Evolutionary conservation across 225 moss, liverwort and hornwort species (phyloP), one percentile per base, ranked within the genome.

Genomic region (Bryum argenteum): DNA sequence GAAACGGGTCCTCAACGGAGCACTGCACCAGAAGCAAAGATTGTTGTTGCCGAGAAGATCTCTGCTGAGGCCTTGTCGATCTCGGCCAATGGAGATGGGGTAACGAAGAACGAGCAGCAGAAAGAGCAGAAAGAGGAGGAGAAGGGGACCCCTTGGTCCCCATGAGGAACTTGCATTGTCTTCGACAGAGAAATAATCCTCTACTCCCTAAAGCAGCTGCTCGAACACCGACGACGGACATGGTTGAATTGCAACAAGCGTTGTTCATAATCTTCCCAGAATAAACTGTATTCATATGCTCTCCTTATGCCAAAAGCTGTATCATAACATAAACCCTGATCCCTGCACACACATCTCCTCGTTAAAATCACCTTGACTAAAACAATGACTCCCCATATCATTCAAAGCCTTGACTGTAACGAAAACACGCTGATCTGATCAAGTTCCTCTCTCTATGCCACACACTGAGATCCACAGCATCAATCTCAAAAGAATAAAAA

Each of bases 121-220:
- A 68, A 39, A 65, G 72, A 66, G 77, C 65, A 61, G 77, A 41
- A 54, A 75, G 72, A 57, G 74, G 72, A 57, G 74, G 77, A 65
- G 66, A 58, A 11, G 79, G 68, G 3, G 69, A 73, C 26, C 73
- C 77, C 68, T 71, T 77, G 45, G 72, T 51, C 67, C 77, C 74
- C 61, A 77, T 42, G 5, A 79, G 66, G 16, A 78, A 63, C 51
- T 62, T 79, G 72, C 82, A 82, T 79, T 84, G 81, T 58, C 75
- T 61, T 65, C 77, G 81, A 77, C 77, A 81, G 39, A 77, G 71
- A 20, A 80, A 69, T 16, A 88, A 53, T 19, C 79, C 74, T 60
- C 87, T 79, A 58, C 79, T 77, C 20, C 87, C 87, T 66, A 88
- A 63, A 48, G 84, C 84, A 61, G 84, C 84, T 82, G 81, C 79